phyloP scores from a whole-genome alignment of 306 rosid species.

The Carpinus viminea region DNA sequence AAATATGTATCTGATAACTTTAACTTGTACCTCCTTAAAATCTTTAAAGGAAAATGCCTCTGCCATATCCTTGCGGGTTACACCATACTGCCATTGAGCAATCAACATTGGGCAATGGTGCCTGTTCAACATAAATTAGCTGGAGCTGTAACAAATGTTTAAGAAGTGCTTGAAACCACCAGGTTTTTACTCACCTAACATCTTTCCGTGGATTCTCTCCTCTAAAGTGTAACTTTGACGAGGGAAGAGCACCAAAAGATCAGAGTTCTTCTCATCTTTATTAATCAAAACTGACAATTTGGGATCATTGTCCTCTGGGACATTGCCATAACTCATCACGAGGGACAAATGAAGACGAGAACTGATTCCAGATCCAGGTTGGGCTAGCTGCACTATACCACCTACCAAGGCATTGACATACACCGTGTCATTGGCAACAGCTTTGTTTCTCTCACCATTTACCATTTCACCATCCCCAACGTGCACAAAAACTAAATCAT shows the following conservation, averaged over 20 bases:
- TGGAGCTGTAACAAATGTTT: conserved; percentile 17
- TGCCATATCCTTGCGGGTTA: conserved; percentile 82
- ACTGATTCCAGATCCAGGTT: conserved; percentile 64
- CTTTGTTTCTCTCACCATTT: conserved; percentile 35
- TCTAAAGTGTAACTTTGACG: conserved; percentile 79
- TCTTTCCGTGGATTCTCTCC: conserved; percentile 70
- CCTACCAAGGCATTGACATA: conserved; percentile 72
- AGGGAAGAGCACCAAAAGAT: conserved; percentile 62
- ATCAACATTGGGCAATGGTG: conserved; percentile 76
- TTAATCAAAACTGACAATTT: conserved; percentile 46
- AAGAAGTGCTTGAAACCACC: conserved; percentile 16
- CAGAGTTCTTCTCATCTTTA: conserved; percentile 39
- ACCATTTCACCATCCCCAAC: conserved; percentile 59
- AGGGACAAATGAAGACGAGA: conserved; percentile 77
- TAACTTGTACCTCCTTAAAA: conserved; percentile 65
- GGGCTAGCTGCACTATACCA: conserved; percentile 44
- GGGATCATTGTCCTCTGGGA: conserved; percentile 40
- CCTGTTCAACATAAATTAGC: conserved; percentile 50
- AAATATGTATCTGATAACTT: conserved; percentile 9
- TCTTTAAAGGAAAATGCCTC: conserved; percentile 67
- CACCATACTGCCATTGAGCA: conserved; percentile 86
- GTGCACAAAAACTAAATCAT: conserved; percentile 79
- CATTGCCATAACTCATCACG: conserved; percentile 76
- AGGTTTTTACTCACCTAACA: conserved; percentile 58
- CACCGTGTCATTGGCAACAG: conserved; percentile 44